phyloP scores from a whole-genome alignment of 2,329 filamentous ascomycete species.

The Colletotrichum coccodes region DNA sequence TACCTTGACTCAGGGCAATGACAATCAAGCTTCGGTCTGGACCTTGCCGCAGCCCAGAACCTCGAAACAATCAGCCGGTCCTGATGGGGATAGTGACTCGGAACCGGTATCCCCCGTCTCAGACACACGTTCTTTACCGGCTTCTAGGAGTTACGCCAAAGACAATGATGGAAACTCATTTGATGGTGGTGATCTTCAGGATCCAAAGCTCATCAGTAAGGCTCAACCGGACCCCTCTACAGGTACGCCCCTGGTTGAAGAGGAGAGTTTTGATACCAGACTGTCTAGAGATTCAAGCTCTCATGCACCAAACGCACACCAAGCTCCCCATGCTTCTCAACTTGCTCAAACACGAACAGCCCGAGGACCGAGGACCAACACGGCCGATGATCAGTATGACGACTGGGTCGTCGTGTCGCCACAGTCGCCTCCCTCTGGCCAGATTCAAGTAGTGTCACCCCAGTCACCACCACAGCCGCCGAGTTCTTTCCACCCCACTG shows the following conservation, averaged over 20 bases:
- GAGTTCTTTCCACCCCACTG: conserved; percentile 9
- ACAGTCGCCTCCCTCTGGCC: conserved; percentile 35
- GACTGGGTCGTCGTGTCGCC: conserved; percentile 46
- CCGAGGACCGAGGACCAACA: neutral
- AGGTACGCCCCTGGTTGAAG: conserved; percentile 48
- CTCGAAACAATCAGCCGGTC: conserved; percentile 34
- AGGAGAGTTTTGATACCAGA: conserved; percentile 44
- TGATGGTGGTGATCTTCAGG: conserved; percentile 30
- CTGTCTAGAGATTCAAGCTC: conserved; percentile 34
- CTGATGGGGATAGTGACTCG: conserved; percentile 35
- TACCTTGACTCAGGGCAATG: conserved; percentile 33
- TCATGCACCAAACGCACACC: neutral
- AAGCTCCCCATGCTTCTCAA: neutral
- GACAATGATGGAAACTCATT: conserved; percentile 28
- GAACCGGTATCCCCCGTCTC: conserved; percentile 47
- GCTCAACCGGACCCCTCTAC: conserved; percentile 47
- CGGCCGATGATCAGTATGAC: conserved; percentile 39
- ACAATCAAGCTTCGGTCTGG: conserved; percentile 32
- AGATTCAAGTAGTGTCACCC: conserved; percentile 38
- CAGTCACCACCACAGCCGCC: conserved; percentile 11
- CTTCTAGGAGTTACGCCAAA: conserved; percentile 9
- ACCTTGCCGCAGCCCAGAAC: conserved; percentile 30
- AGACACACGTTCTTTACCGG: conserved; percentile 38
- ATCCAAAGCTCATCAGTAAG: conserved; percentile 46
- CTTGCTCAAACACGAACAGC: neutral